A percentile compares a stretch with the other conserved stretches of the same genome.
These are phyloP conservation scores for Boletus semigastroideus DNA, from an alignment of 1,284 basidiomycete species.

Conservation along the genomic window DNA sequence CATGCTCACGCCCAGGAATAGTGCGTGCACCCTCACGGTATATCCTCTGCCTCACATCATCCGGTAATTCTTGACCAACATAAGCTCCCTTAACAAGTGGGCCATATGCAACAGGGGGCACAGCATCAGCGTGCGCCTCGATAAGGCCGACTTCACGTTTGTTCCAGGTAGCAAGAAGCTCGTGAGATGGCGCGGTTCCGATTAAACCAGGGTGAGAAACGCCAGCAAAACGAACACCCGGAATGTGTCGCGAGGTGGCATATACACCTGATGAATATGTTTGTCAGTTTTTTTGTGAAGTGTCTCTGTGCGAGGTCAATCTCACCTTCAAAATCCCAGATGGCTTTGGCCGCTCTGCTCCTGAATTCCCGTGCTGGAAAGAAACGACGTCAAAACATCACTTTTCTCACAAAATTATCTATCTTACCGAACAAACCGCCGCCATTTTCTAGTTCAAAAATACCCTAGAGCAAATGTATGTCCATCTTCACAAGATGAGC, in stretches of 20 bases:
- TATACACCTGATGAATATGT: slow-evolving; percentile 9
- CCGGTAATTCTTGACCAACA: slow-evolving; percentile 62
- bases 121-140: slow-evolving; percentile 47
- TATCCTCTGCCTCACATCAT: slow-evolving; percentile 54
- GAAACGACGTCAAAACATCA: not conserved
- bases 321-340: slow-evolving; percentile 74
- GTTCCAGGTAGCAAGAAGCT: slow-evolving; percentile 75
- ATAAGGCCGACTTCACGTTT: slow-evolving; percentile 70
- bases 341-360: slow-evolving; percentile 71
- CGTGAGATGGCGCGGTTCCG: slow-evolving; percentile 73
- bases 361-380: slow-evolving; percentile 62
- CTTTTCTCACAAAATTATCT: not conserved
- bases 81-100: slow-evolving; percentile 65
- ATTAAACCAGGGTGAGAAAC: slow-evolving; percentile 77
- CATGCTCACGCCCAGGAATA: slow-evolving; percentile 75
- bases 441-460: slow-evolving; percentile 73
- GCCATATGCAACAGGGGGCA: slow-evolving; percentile 68
- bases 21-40: slow-evolving; percentile 71
- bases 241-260: slow-evolving; percentile 38
- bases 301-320: not conserved
- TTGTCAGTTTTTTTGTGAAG: not conserved
- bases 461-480: slow-evolving; percentile 44
- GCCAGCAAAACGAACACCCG: slow-evolving; percentile 77
- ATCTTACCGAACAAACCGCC: slow-evolving; percentile 69
- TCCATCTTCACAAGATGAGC: not conserved